Evolutionary conservation across 768 basidiomycete genomes (phyloP).

Genomic region (Xerocomellus intermedius): DNA sequence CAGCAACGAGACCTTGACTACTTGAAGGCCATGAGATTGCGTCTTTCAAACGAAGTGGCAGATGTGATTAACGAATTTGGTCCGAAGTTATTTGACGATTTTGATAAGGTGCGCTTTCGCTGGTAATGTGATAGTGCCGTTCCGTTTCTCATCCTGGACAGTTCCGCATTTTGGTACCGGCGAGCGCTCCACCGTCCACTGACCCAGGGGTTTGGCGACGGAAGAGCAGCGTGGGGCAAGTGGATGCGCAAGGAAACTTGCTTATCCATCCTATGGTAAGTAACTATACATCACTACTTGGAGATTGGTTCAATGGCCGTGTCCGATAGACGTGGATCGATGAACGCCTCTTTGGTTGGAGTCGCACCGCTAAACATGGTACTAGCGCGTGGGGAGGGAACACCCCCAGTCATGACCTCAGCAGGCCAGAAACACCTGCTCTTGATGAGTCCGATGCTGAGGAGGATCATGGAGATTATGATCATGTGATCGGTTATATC

Average conservation of each 20-base stretch:
- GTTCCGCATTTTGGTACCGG: constrained; percentile 79
- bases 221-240: constrained; percentile 76
- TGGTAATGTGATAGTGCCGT: neutral
- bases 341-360: constrained; percentile 93
- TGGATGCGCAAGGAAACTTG: constrained; percentile 82
- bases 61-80: constrained; percentile 86
- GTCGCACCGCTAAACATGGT: constrained; percentile 70
- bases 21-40: constrained; percentile 68
- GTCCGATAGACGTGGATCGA: constrained; percentile 77
- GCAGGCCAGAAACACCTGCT: constrained; percentile 66
- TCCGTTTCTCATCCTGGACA: constrained; percentile 28
- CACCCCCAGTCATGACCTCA: constrained; percentile 54
- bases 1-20: constrained; percentile 79
- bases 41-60: constrained; percentile 81
- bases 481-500: constrained; percentile 76
- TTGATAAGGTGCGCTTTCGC: constrained; percentile 59
- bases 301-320: neutral
- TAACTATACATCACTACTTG: constrained; percentile 18
- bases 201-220: constrained; percentile 75
- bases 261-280: constrained; percentile 84
- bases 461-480: constrained; percentile 88
- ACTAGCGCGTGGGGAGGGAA: constrained; percentile 83
- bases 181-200: constrained; percentile 78
- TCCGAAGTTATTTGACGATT: constrained; percentile 83
- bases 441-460: constrained; percentile 76